phyloP scores from a whole-genome alignment of 208 protist species.

The Leishmania tropica region DNA sequence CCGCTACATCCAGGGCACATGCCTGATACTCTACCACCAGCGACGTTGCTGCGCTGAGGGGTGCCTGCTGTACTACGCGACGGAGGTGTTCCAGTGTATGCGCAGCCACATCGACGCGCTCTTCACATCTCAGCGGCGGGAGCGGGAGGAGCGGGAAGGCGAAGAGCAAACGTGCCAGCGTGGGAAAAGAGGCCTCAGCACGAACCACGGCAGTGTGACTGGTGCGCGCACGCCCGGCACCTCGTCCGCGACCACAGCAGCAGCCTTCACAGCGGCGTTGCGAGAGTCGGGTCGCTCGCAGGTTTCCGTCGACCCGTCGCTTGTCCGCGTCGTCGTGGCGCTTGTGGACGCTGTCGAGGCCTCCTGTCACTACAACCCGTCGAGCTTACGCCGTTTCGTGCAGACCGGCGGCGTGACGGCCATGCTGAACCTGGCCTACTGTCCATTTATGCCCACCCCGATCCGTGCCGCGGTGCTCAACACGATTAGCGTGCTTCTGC shows the following conservation, averaged over 20 bases:
- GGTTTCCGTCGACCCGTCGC: slow-evolving; percentile 44
- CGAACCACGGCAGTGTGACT: slow-evolving; percentile 7
- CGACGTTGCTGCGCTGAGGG: slow-evolving; percentile 68
- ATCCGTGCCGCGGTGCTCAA: slow-evolving; percentile 78
- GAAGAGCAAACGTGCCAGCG: slow-evolving; percentile 12
- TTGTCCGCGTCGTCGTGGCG: slow-evolving; percentile 65
- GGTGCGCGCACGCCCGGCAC: not conserved
- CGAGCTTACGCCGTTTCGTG: slow-evolving; percentile 67
- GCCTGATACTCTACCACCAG: slow-evolving; percentile 74
- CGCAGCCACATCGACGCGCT: slow-evolving; percentile 78
- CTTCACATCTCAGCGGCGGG: slow-evolving; percentile 44
- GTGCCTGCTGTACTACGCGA: slow-evolving; percentile 73
- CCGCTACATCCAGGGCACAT: slow-evolving; percentile 82
- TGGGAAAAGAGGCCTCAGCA: slow-evolving; percentile 10
- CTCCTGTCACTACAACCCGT: slow-evolving; percentile 87
- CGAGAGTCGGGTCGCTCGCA: slow-evolving; percentile 14
- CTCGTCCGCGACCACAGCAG: slow-evolving; percentile 3
- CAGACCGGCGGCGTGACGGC: slow-evolving; percentile 75
- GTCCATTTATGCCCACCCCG: slow-evolving; percentile 62
- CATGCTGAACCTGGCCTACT: slow-evolving; percentile 74
- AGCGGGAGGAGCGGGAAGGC: slow-evolving; percentile 18
- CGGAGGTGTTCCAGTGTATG: slow-evolving; percentile 83
- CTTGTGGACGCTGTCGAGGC: slow-evolving; percentile 82
- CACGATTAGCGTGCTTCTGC: slow-evolving; percentile 83
- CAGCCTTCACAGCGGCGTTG: slow-evolving; percentile 11